A percentile compares a stretch with the other conserved stretches of the same genome.
Conservation (phyloP, 2,329 filamentous ascomycete species). For the Xylariaceae sp. region DNA sequence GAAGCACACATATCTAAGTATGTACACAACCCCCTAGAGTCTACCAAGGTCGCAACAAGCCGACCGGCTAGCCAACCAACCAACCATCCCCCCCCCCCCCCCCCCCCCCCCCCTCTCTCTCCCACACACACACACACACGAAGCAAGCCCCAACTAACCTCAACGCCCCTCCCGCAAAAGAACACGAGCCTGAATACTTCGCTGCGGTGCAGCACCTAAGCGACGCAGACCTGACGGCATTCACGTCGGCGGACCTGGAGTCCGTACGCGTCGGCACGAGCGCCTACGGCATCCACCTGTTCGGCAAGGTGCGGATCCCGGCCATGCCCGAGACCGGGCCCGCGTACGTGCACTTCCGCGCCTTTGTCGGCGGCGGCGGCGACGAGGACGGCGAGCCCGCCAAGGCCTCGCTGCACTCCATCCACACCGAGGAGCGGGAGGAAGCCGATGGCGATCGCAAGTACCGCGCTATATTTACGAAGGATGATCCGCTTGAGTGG, state of each 20-base stretch:
- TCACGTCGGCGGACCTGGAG: slow-evolving; percentile 44
- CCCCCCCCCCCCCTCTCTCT: background rate
- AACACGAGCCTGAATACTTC: slow-evolving; percentile 60
- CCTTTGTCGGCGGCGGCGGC: slow-evolving; percentile 48
- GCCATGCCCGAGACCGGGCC: slow-evolving; percentile 41
- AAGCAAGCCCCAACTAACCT: background rate
- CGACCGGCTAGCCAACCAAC: too few relatives aligned
- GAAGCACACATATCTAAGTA: slow-evolving; percentile 36
- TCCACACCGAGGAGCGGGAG: slow-evolving; percentile 51
- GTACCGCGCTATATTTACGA: slow-evolving; percentile 50
- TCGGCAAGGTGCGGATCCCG: slow-evolving; percentile 53
- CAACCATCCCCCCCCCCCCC: background rate
- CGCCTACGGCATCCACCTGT: slow-evolving; percentile 52
- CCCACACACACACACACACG: background rate
- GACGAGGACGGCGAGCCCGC: slow-evolving; percentile 39
- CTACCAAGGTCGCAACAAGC: too few relatives aligned
- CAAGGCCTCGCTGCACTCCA: slow-evolving; percentile 47
- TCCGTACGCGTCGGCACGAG: slow-evolving; percentile 48
- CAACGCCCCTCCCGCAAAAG: too few relatives aligned
- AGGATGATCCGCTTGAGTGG: slow-evolving; percentile 54
- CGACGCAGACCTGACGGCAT: slow-evolving; percentile 43
- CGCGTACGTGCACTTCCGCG: slow-evolving; percentile 52
- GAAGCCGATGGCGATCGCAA: slow-evolving; percentile 45
- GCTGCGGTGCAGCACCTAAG: slow-evolving; percentile 47
- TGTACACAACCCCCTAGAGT: too few relatives aligned